Percentiles rank a stretch among this genome's conserved stretches.
phyloP scores from a whole-genome alignment of 2,329 filamentous ascomycete genomes.

The Parafenestella ontariensis region DNA sequence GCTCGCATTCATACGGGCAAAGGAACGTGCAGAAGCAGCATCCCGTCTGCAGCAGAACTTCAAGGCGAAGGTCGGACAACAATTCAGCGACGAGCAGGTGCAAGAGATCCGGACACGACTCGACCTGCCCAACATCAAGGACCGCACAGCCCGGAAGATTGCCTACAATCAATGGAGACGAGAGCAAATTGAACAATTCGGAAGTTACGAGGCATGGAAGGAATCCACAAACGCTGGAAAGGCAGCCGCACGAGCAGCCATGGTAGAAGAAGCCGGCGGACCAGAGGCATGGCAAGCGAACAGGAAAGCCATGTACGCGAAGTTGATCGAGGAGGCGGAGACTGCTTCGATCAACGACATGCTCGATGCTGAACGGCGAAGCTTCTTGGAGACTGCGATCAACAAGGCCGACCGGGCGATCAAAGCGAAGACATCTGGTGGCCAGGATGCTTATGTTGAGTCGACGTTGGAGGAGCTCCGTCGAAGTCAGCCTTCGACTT shows the following conservation, averaged over 20 bases:
- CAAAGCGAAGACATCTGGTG: slow-evolving; percentile 20
- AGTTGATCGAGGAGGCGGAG: slow-evolving; percentile 26
- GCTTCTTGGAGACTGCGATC: slow-evolving; percentile 24
- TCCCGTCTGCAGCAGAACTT: slow-evolving; percentile 13
- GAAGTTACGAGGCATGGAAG: slow-evolving; percentile 25
- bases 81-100: slow-evolving; percentile 20
- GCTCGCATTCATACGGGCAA: slow-evolving; percentile 30
- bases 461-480: slow-evolving; percentile 17
- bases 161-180: slow-evolving; percentile 22
- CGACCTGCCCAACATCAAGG: slow-evolving; percentile 17
- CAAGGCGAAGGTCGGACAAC: slow-evolving; percentile 13
- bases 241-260: slow-evolving; percentile 10
- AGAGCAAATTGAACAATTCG: slow-evolving; percentile 21
- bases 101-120: slow-evolving; percentile 15
- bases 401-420: slow-evolving; percentile 29
- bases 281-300: slow-evolving; percentile 12
- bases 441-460: slow-evolving; percentile 25
- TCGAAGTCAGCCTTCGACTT: neutral
- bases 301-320: slow-evolving; percentile 17
- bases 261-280: slow-evolving; percentile 18
- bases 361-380: slow-evolving; percentile 17
- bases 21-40: slow-evolving; percentile 19
- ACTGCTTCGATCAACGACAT: slow-evolving; percentile 22
- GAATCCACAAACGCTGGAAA: slow-evolving; percentile 9
- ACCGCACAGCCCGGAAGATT: slow-evolving; percentile 11